Percentiles rank a stretch among this genome's conserved stretches.
Evolutionary conservation across 164 flowering plant species (phyloP).

Genomic region (Stephania yunnanensis): DNA sequence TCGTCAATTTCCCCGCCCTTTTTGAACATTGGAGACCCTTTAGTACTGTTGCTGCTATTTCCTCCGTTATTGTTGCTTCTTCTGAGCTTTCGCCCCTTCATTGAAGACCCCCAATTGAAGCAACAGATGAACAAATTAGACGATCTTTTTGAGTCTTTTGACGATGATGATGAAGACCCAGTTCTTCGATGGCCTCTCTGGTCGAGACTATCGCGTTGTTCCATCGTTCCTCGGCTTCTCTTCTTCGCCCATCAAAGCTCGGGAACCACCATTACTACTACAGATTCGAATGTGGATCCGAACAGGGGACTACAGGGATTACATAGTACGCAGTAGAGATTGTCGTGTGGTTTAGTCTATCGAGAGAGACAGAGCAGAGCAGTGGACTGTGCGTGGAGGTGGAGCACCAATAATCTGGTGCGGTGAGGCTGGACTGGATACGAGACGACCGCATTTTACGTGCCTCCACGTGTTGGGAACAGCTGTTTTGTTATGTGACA

Average conservation of each 20-base stretch:
- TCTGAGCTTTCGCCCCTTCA: conserved; percentile 48
- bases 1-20: conserved; percentile 56
- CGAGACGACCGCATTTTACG: not conserved
- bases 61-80: conserved; percentile 74
- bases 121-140: conserved; percentile 60
- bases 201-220: not conserved
- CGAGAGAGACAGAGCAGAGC: not conserved
- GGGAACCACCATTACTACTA: not conserved
- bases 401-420: not conserved
- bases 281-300: not conserved
- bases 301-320: not conserved
- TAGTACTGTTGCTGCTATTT: conserved; percentile 20
- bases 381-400: not conserved
- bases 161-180: not conserved
- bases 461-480: not conserved
- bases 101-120: conserved; percentile 32
- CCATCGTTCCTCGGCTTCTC: conserved; percentile 10
- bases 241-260: conserved; percentile 7
- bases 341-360: no score
- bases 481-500: not conserved
- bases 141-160: not conserved
- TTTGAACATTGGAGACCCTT: conserved; percentile 72
- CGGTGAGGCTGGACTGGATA: not conserved
- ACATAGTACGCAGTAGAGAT: no score
- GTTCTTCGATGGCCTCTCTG: conserved; percentile 22